These are phyloP conservation scores for Diaporthe nobilis DNA, from an alignment of 2,329 filamentous ascomycete species.

Conservation along the genomic window DNA sequence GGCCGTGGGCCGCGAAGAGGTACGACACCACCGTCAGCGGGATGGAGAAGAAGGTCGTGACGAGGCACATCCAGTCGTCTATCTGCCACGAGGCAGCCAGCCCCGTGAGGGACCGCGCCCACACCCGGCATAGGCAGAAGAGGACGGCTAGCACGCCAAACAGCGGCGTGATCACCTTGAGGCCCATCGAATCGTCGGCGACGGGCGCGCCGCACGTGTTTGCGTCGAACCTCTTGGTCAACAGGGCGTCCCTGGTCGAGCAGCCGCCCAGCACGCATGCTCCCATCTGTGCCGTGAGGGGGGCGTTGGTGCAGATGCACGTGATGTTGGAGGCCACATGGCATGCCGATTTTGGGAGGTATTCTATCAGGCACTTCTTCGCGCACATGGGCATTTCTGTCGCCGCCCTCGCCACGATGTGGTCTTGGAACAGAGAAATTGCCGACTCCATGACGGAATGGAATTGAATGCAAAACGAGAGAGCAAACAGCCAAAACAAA, in stretches of 20 bases:
- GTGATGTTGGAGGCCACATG: conserved; percentile 28
- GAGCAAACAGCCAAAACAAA: neutral
- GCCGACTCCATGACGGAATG: conserved; percentile 2
- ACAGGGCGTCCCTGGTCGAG: conserved; percentile 19
- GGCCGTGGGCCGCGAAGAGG: conserved; percentile 18
- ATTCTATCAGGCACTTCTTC: neutral
- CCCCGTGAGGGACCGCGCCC: conserved; percentile 28
- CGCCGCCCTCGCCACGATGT: conserved; percentile 7
- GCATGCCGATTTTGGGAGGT: conserved; percentile 5
- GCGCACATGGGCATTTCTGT: conserved; percentile 15
- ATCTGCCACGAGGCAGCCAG: conserved; percentile 22
- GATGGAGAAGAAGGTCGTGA: conserved; percentile 16
- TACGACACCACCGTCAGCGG: conserved; percentile 30
- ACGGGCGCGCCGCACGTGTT: neutral
- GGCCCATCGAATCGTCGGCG: conserved; percentile 10
- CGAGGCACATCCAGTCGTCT: conserved; percentile 24
- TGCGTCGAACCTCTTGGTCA: conserved; percentile 26
- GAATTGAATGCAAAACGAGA: neutral
- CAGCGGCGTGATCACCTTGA: conserved; percentile 30
- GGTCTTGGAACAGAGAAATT: conserved; percentile 5
- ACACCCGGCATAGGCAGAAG: conserved; percentile 26
- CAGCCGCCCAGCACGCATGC: conserved; percentile 3
- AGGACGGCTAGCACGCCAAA: conserved; percentile 28
- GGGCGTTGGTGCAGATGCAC: conserved; percentile 26
- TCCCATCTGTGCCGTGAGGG: conserved; percentile 9